Percentiles rank a stretch among this genome's conserved stretches.
These are phyloP conservation scores for Pezicula radicicola DNA, from an alignment of 2,329 filamentous ascomycete species.

Conservation along the genomic window DNA sequence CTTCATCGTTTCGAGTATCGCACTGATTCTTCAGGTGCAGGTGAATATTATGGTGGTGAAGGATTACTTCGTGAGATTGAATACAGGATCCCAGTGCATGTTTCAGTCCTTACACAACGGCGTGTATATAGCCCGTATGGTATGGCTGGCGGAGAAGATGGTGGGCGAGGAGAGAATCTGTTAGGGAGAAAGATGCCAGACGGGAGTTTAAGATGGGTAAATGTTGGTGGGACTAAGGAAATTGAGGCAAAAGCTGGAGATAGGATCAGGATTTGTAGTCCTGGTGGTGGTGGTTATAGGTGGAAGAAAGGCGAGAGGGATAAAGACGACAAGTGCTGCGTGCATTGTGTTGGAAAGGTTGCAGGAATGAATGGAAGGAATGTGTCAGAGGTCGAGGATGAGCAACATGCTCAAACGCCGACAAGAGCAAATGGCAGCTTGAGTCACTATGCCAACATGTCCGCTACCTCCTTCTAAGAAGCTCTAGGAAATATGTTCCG, in stretches of 20 bases:
- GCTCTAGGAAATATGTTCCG: too few relatives aligned
- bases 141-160: constrained; percentile 76
- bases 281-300: constrained; percentile 18
- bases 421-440: not conserved
- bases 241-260: constrained; percentile 16
- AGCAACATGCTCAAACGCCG: too few relatives aligned
- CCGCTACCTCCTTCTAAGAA: not conserved
- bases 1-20: constrained; percentile 18
- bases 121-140: constrained; percentile 76
- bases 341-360: not conserved
- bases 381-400: not conserved
- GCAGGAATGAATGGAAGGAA: not conserved
- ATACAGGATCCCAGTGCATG: constrained; percentile 5
- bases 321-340: not conserved
- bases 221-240: constrained; percentile 18
- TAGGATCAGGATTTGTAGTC: constrained; percentile 16
- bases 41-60: constrained; percentile 14
- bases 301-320: not conserved
- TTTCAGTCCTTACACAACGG: constrained; percentile 50
- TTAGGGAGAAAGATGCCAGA: constrained; percentile 65
- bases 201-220: constrained; percentile 29
- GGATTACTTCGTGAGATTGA: constrained; percentile 20
- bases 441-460: not conserved
- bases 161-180: constrained; percentile 72
- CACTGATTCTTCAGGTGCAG: constrained; percentile 15